Evolutionary conservation across 2,329 filamentous ascomycete genomes (phyloP).

Genomic region (Hypoxylon sp.): DNA sequence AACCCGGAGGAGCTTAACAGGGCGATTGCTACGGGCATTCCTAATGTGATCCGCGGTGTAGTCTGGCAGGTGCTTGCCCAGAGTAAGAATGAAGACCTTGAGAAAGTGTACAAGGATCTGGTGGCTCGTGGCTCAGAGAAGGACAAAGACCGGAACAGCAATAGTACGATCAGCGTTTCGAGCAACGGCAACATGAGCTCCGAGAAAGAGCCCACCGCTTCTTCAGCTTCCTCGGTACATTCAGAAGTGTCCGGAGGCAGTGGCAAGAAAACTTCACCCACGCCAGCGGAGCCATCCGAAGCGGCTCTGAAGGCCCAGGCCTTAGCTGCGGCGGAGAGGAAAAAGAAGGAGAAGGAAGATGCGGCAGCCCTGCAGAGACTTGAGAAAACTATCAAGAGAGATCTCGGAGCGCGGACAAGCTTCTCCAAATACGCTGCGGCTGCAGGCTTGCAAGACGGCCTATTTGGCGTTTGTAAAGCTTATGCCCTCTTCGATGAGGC

Average conservation of each 20-base stretch:
- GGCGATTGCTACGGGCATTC: conserved; percentile 94
- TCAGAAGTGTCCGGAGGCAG: conserved; percentile 80
- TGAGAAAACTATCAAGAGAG: conserved; percentile 91
- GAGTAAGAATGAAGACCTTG: conserved; percentile 92
- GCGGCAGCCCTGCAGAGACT: conserved; percentile 80
- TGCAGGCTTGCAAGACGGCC: conserved; percentile 89
- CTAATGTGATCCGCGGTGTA: conserved; percentile 94
- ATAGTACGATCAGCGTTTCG: conserved; percentile 65
- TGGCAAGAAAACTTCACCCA: conserved; percentile 68
- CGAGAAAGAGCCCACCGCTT: conserved; percentile 77
- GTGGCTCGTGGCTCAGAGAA: conserved; percentile 85
- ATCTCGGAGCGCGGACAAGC: conserved; percentile 92
- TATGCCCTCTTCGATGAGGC: conserved; percentile 96
- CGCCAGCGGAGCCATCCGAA: conserved; percentile 74
- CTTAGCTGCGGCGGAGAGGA: conserved; percentile 75
- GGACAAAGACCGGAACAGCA: conserved; percentile 75
- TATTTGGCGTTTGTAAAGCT: conserved; percentile 97
- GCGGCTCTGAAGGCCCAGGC: conserved; percentile 76
- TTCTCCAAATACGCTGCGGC: conserved; percentile 96
- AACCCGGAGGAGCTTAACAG: conserved; percentile 91
- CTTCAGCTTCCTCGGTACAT: conserved; percentile 87
- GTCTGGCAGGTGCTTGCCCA: conserved; percentile 98
- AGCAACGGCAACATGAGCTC: conserved; percentile 70
- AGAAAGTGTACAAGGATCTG: conserved; percentile 87
- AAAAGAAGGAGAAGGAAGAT: conserved; percentile 86